Conservation (phyloP, 2,329 filamentous ascomycete species). For the Epichloe uncinata region DNA sequence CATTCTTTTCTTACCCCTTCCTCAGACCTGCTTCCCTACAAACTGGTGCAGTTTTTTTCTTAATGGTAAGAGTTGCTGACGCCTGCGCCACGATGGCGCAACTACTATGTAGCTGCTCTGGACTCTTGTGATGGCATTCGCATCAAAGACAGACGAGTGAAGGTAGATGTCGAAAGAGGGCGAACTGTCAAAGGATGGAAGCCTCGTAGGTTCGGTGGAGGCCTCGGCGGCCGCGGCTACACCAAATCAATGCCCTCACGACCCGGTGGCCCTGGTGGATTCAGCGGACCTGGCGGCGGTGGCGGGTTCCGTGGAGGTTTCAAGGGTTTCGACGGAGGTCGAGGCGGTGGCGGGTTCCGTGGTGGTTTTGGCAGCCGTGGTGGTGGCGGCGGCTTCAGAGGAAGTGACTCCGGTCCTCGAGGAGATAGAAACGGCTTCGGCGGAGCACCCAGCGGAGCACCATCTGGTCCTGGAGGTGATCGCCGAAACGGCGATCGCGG, state of each 20-base stretch:
- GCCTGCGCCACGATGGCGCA: constrained; percentile 42
- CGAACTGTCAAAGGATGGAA: constrained; percentile 91
- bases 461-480: constrained; percentile 43
- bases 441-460: constrained; percentile 40
- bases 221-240: constrained; percentile 83
- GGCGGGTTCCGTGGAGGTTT: constrained; percentile 32
- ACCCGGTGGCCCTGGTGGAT: constrained; percentile 49
- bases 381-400: constrained; percentile 40
- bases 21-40: background rate
- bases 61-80: constrained; percentile 55
- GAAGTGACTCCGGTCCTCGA: constrained; percentile 24
- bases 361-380: constrained; percentile 34
- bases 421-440: constrained; percentile 32
- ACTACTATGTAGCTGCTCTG: constrained; percentile 66
- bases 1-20: constrained; percentile 8
- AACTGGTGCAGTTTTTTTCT: constrained; percentile 5
- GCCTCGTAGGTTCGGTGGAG: constrained; percentile 80
- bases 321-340: constrained; percentile 32
- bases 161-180: constrained; percentile 93
- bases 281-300: constrained; percentile 39
- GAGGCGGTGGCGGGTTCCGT: constrained; percentile 29
- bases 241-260: constrained; percentile 67
- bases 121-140: constrained; percentile 73
- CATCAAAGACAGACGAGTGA: constrained; percentile 82
- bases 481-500: constrained; percentile 28